phyloP scores from a whole-genome alignment of 805 yeast species.

The Barnettozyma botsteinii region DNA sequence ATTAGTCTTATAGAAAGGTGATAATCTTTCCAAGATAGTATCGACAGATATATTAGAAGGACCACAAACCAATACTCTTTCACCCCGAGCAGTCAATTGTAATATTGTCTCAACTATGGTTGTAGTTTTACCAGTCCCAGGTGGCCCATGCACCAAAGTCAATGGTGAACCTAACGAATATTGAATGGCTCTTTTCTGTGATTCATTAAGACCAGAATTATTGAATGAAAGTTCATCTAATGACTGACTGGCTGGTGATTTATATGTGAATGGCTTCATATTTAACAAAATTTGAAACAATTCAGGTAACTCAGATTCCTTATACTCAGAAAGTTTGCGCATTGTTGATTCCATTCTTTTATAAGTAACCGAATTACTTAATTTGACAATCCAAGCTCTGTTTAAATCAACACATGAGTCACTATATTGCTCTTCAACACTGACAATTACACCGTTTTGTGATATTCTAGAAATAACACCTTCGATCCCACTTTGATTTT shows the following conservation, averaged over 20 bases:
- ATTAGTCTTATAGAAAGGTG: slow-evolving; percentile 33
- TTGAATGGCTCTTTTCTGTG: slow-evolving; percentile 69
- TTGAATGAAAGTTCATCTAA: slow-evolving; percentile 1
- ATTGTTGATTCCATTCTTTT: slow-evolving; percentile 75
- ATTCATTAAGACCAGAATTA: slow-evolving; percentile 31
- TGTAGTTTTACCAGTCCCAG: slow-evolving; percentile 79
- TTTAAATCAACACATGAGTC: slow-evolving; percentile 41
- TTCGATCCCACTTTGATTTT: slow-evolving; percentile 30
- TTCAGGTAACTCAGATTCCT: slow-evolving; percentile 27
- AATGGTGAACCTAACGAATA: slow-evolving; percentile 59
- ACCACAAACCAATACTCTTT: slow-evolving; percentile 79
- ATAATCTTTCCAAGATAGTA: slow-evolving; percentile 75
- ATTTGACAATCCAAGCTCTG: slow-evolving; percentile 55
- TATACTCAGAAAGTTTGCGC: slow-evolving; percentile 53
- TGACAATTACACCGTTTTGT: slow-evolving; percentile 43
- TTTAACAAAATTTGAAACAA: slow-evolving; percentile 46
- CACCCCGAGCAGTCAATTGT: slow-evolving; percentile 55
- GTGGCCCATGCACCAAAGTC: slow-evolving; percentile 67
- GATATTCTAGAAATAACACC: slow-evolving; percentile 63
- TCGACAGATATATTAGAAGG: slow-evolving; percentile 93
- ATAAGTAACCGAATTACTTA: slow-evolving; percentile 62
- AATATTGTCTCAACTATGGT: slow-evolving; percentile 77
- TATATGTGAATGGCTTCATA: slow-evolving; percentile 28
- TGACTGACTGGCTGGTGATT: slow-evolving; percentile 31
- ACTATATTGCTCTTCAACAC: slow-evolving; percentile 53